A percentile compares a stretch with the other conserved stretches of the same genome.
Conservation (phyloP, 768 basidiomycete genomes). For the Gyrodon lividus region DNA sequence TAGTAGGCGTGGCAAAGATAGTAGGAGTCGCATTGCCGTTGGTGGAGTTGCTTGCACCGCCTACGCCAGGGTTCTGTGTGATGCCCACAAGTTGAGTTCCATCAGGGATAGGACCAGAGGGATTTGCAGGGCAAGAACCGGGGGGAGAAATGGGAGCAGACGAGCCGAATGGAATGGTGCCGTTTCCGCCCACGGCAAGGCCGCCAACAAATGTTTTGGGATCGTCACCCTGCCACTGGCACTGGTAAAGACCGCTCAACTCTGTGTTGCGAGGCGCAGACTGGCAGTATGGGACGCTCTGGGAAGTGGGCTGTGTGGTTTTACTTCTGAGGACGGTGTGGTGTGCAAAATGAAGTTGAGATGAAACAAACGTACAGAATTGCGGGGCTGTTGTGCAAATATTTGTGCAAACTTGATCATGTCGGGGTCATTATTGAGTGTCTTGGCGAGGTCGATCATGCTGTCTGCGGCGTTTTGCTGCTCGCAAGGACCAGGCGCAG, state of each 20-base stretch:
- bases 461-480: constrained; percentile 56
- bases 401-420: constrained; percentile 55
- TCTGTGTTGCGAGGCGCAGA: constrained; percentile 50
- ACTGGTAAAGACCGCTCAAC: constrained; percentile 56
- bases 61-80: constrained; percentile 36
- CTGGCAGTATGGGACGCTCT: constrained; percentile 53
- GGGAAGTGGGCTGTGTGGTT: constrained; percentile 40
- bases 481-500: constrained; percentile 50
- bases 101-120: constrained; percentile 47
- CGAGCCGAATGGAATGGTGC: constrained; percentile 54
- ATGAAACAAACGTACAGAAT: constrained; percentile 39
- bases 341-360: not conserved
- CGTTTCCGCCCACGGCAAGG: constrained; percentile 39
- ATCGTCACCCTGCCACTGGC: constrained; percentile 52
- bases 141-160: constrained; percentile 40
- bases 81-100: constrained; percentile 43
- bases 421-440: constrained; percentile 41
- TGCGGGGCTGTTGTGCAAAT: constrained; percentile 57
- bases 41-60: constrained; percentile 1
- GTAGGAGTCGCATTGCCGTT: not conserved
- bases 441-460: constrained; percentile 47
- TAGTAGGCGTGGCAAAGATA: not conserved
- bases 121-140: constrained; percentile 51
- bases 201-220: constrained; percentile 46
- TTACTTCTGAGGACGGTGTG: not conserved